Evolutionary conservation across 805 yeast species (phyloP), one percentile per base, ranked within the genome.

Genomic region (Teunomyces pallodes): DNA sequence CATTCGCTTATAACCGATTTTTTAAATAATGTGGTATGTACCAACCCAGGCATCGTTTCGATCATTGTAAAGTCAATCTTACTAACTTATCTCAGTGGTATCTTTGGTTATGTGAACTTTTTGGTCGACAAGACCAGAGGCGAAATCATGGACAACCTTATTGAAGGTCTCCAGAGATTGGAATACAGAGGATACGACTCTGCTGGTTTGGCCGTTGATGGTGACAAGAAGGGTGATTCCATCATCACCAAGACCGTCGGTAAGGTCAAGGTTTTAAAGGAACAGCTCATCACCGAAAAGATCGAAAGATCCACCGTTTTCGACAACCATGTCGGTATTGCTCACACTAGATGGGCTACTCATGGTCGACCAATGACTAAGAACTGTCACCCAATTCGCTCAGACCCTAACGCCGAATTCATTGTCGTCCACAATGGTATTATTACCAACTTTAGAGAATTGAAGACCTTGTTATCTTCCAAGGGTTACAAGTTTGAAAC

Each of bases 321-420:
- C 64, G 84, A 81, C 58, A 82, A 86, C 66, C 99, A 94, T 65
- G 90, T 84, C 51, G 99, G 96, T 65, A 94, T 94, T 67, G 98
- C 99, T 20, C 99, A 94, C 72, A 94, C 99, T 10, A 87, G 99
- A 77, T 94, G 99, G 99, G 99, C 99, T 45, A 94, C 99, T 33
- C 99, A 94, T 69, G 99, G 99, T 70, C 88, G 84, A 60, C 97
- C 97, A 49, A 83, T 82, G 56, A 82, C 79, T 53, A 59, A 69
- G 52, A 94, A 94, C 76, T 94, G 98, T 66, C 99, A 94, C 68
- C 99, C 99, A 43, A 98, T 92, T 66, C 77, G 92, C 55, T 89
- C 97, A 1, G 99, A 90, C 66, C 79, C 81, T 8, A 69, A 70
- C 41, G 86, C 86, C 58, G 96, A 91, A 68, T 94, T 94, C 61